Base-by-base conservation (phyloP, 352 stramenopile species). In the Chrysophaeum taylorii region DNA sequence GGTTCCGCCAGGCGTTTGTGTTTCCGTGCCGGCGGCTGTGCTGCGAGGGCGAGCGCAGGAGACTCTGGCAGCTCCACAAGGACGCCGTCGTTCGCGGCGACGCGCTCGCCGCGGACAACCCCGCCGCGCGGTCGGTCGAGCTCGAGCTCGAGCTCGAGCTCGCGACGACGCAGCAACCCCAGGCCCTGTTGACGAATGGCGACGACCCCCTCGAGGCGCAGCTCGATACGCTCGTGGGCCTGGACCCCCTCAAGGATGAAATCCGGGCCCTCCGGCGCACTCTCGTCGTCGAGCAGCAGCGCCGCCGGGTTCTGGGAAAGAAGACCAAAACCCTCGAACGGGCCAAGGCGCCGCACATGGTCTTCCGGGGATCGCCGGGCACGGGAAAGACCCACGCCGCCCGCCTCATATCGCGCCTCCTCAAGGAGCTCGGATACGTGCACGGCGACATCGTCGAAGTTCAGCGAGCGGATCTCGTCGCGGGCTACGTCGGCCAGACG, bases 371-470 rank as follows among this genome's bases (percentile, higher is more conserved):
- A 0, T 90, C 86, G 5, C 85, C 87, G 12, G 87, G 87, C 0
- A 93, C 85, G 5, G 87, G 88, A 14, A 94, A 94, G 75, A 93
- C 85, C 0, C 91, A 84, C 0, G 87, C 94, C 15, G 87, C 90
- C 0, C 79, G 84, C 4, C 80, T 88, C 5, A 86, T 96, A 74
- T 78, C 86, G 0, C 77, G 88, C 31, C 86, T 96, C 68, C 72
- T 96, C 16, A 84, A 89, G 75, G 82, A 85, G 42, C 92, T 97
- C 80, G 88, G 88, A 5, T 82, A 89, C 0, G 76, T 96, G 45
- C 81, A 83, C 15, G 88, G 76, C 0, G 82, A 85, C 33, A 90
- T 95, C 27, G 82, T 95, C 15, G 87, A 94, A 69, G 85, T 80
- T 15, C 91, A 85, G 25, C 81, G 90, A 5, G 70, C 92, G 42